These are phyloP conservation scores for Linnemannia exigua DNA, from an alignment of 192 early-diverging fungal genomes.

Conservation along the genomic window DNA sequence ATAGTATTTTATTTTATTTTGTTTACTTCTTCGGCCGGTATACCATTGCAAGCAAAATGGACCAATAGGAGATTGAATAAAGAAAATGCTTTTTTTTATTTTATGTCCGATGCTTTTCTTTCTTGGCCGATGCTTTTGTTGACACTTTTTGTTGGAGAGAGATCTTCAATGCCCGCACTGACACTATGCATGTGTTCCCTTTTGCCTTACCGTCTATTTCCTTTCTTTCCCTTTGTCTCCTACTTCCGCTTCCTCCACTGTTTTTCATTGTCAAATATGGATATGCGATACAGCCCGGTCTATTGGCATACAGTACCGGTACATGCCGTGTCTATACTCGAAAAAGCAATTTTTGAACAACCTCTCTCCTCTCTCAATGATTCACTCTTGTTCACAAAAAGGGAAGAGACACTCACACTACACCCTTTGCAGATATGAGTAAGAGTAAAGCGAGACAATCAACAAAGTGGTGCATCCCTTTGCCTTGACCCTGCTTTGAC, in stretches of 20 bases:
- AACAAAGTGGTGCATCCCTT: background rate
- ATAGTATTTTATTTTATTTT: background rate
- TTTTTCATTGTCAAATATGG: background rate
- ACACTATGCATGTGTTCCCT: background rate
- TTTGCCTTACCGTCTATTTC: background rate
- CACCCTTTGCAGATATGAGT: background rate
- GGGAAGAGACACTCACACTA: background rate
- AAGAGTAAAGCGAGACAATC: background rate
- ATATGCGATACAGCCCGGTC: background rate
- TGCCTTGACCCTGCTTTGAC: background rate
- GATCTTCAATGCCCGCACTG: constrained; percentile 1
- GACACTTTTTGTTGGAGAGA: background rate
- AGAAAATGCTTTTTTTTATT: background rate
- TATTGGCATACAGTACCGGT: background rate
- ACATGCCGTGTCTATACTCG: background rate
- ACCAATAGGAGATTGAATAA: background rate
- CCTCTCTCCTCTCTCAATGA: background rate
- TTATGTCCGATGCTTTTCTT: background rate
- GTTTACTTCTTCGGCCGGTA: background rate
- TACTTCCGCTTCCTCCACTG: background rate
- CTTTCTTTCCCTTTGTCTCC: background rate
- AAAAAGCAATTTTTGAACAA: background rate
- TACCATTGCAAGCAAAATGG: background rate
- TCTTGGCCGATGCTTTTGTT: background rate
- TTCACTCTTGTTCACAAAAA: background rate